These are phyloP conservation scores for Microthlaspi erraticum DNA, from an alignment of 345 rosid species.

Conservation along the genomic window DNA sequence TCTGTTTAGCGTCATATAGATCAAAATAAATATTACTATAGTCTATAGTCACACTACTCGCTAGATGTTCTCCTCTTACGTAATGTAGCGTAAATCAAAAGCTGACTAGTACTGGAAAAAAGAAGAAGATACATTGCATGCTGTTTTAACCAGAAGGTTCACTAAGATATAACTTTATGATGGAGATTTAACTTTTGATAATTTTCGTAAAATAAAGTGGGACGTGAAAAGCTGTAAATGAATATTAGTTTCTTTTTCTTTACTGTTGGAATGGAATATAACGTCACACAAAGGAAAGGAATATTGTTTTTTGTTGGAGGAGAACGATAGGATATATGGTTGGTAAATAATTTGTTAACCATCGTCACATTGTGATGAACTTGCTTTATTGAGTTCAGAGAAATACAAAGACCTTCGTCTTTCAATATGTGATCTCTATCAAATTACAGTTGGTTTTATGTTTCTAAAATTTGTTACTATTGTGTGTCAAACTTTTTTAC, in stretches of 20 bases:
- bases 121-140: not conserved
- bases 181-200: no score
- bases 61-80: slow-evolving; percentile 5
- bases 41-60: slow-evolving; percentile 12
- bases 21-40: not conserved
- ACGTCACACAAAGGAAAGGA: slow-evolving; percentile 32
- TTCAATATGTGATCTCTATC: no score
- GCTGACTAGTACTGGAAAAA: not conserved
- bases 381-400: not conserved
- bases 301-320: slow-evolving; percentile 17
- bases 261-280: slow-evolving; percentile 28
- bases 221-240: slow-evolving; percentile 1
- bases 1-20: slow-evolving; percentile 1
- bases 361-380: not conserved
- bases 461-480: no score
- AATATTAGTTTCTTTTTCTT: not conserved
- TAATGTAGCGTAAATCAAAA: slow-evolving; percentile 31
- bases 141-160: no score
- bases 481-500: no score
- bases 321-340: slow-evolving; percentile 7
- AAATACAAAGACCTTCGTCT: no score
- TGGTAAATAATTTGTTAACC: not conserved
- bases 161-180: no score
- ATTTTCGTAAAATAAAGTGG: slow-evolving; percentile 2
- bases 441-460: no score